phyloP scores from a whole-genome alignment of 768 basidiomycete genomes.

The Pulveroboletus sp. region DNA sequence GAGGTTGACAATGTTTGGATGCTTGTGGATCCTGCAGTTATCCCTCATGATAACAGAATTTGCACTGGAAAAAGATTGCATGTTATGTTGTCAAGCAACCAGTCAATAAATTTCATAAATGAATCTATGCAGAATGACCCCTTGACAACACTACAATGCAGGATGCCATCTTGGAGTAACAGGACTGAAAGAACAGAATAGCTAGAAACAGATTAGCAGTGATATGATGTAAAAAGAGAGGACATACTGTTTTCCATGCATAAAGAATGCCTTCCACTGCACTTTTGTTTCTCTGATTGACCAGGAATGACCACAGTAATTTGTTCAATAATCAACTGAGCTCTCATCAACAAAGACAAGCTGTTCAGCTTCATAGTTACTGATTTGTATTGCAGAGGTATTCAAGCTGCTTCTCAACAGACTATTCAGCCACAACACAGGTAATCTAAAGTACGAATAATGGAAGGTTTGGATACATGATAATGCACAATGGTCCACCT shows the following conservation, averaged over 20 bases:
- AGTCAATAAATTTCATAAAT: constrained; percentile 33
- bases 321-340: too few species aligned
- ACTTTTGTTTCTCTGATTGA: background rate
- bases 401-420: too few species aligned
- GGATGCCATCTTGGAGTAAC: background rate
- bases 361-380: too few species aligned
- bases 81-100: constrained; percentile 32
- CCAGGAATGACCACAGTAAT: background rate
- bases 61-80: constrained; percentile 35
- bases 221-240: background rate
- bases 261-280: background rate
- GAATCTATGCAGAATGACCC: constrained; percentile 26
- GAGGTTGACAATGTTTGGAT: constrained; percentile 24
- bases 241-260: background rate
- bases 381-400: too few species aligned
- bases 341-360: too few species aligned
- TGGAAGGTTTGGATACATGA: too few species aligned
- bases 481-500: too few species aligned
- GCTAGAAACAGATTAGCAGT: background rate
- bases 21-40: constrained; percentile 36
- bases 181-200: background rate
- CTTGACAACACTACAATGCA: constrained; percentile 4
- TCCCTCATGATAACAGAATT: constrained; percentile 40
- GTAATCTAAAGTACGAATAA: too few species aligned
- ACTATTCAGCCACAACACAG: too few species aligned